Base-by-base conservation (phyloP, 495 filamentous ascomycete genomes). In the Amorphotheca resinae region DNA sequence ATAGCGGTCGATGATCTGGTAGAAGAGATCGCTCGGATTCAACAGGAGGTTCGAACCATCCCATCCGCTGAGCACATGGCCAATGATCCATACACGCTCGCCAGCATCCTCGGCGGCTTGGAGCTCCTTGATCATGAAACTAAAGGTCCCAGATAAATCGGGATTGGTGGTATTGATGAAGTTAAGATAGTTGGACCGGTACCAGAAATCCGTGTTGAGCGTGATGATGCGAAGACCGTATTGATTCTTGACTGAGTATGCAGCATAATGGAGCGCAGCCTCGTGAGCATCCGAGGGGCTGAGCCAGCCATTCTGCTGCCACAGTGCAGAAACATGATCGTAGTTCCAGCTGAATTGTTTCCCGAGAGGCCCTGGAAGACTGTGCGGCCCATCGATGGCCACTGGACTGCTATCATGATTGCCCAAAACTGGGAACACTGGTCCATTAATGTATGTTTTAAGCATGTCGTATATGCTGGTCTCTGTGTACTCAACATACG, bases 191-290 rank as follows among this genome's bases (percentile, higher is more conserved):
- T 70, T 72, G 2, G 55, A 50, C 35, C 61, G 64, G 50, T 76
- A 75, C 61, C 71, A 77, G 51, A 74, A 61, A 45, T 72, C 66
- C 25, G 67, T 76, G 56, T 70, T 78, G 45, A 74, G 62, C 12
- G 70, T 73, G 49, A 78, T 74, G 32, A 78, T 60, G 12, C 69
- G 62, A 2, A 78, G 61, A 17, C 56, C 57, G 36, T 54, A 49
- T 8, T 61, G 59, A 26, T 40, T 50, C 21, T 61, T 53, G 11
- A 57, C 61, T 2, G 71, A 71, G 44, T 76, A 78, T 2, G 62
- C 62, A 16, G 68, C 74, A 28, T 68, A 68, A 23, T 69, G 52
- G 28, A 55, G 48, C 1, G 59, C 59, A 14, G 54, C 56, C 14
- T 59, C 36, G 2, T 61, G 50, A 20, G 65, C 65, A 11, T 68